phyloP scores from a whole-genome alignment of 2,329 filamentous ascomycete species.

The Drechslerella dactyloides region DNA sequence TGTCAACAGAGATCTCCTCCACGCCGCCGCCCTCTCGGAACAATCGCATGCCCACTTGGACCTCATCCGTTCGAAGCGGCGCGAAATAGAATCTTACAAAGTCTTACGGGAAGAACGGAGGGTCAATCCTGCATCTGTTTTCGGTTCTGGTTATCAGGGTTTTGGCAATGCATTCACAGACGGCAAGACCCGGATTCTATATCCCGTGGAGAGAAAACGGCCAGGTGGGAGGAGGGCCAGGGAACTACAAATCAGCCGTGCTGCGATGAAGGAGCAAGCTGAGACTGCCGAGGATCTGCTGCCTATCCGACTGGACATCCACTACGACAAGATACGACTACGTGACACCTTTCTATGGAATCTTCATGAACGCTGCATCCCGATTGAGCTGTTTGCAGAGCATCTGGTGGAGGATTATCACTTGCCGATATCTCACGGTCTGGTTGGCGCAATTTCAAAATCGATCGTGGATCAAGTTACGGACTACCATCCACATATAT shows the following conservation, averaged over 20 bases:
- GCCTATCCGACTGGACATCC: constrained; percentile 87
- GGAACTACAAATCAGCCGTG: constrained; percentile 74
- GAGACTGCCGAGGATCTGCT: constrained; percentile 91
- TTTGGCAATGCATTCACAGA: constrained; percentile 89
- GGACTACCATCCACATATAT: constrained; percentile 92
- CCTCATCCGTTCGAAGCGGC: constrained; percentile 64
- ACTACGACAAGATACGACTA: constrained; percentile 92
- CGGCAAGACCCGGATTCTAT: constrained; percentile 72
- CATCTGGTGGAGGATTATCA: constrained; percentile 86
- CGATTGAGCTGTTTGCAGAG: constrained; percentile 80
- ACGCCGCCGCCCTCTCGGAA: constrained; percentile 64
- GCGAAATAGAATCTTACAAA: constrained; percentile 74
- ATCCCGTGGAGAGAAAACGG: constrained; percentile 76
- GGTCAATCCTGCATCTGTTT: constrained; percentile 66
- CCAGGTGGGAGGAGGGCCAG: constrained; percentile 78
- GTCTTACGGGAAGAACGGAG: constrained; percentile 67
- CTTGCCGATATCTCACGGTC: constrained; percentile 72
- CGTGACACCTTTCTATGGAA: constrained; percentile 99
- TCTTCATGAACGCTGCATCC: constrained; percentile 83
- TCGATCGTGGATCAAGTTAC: constrained; percentile 85
- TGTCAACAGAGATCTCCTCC: constrained; percentile 68
- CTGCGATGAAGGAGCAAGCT: constrained; percentile 82
- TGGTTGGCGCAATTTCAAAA: constrained; percentile 70
- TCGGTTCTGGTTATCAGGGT: constrained; percentile 78
- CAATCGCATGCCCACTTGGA: constrained; percentile 59